Conservation (phyloP, 108 stramenopile species). For the Hondaea fermentalgiana region DNA sequence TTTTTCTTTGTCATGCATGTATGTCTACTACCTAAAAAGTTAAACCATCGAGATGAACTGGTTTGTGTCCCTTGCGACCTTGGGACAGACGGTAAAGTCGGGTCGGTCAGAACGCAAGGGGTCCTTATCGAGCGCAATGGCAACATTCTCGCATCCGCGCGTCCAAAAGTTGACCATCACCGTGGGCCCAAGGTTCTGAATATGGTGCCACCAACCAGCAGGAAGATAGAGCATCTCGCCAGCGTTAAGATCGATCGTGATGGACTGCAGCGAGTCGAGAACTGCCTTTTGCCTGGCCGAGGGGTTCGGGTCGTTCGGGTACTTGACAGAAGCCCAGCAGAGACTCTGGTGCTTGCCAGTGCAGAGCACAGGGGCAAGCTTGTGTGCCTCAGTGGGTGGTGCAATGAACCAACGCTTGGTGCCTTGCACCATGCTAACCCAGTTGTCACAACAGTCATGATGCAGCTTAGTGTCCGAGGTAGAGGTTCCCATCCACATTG, state of each 20-base stretch:
- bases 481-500: constrained; percentile 8
- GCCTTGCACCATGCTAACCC: not conserved
- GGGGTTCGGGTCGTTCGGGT: not conserved
- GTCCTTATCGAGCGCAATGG: constrained; percentile 12
- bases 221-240: constrained; percentile 23
- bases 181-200: not conserved
- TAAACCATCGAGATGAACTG: not conserved
- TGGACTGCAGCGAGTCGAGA: not conserved
- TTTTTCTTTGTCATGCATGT: too few species aligned
- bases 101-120: not conserved
- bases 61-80: not conserved
- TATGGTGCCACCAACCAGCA: constrained; percentile 8
- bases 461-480: constrained; percentile 11
- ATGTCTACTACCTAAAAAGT: not conserved
- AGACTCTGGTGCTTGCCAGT: constrained; percentile 15
- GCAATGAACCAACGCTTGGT: constrained; percentile 15
- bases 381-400: not conserved
- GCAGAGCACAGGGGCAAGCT: not conserved
- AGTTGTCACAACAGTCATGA: constrained; percentile 12
- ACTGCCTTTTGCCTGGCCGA: not conserved
- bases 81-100: not conserved
- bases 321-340: constrained; percentile 11
- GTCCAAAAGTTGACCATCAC: constrained; percentile 9
- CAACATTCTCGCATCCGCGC: not conserved
- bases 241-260: not conserved